A percentile compares a stretch with the other conserved stretches of the same genome.
phyloP scores from a whole-genome alignment of 345 rosid genomes.

The Excoecaria agallocha region DNA sequence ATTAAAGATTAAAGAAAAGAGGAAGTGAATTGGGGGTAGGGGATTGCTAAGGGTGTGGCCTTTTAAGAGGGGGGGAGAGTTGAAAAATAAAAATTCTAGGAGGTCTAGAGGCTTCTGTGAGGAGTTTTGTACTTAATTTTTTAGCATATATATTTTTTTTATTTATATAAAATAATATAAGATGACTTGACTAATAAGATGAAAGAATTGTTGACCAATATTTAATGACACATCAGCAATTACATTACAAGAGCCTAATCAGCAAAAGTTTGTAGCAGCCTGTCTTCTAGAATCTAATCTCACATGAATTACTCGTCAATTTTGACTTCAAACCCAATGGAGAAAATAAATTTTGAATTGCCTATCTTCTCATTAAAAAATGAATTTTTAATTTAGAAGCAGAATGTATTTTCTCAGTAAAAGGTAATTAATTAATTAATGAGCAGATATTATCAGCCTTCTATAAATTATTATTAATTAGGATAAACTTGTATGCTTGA shows the following conservation, averaged over 20 bases:
- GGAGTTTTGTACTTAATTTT: conserved; percentile 4
- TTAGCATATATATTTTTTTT: not conserved
- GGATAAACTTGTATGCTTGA: no score
- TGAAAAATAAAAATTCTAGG: not conserved
- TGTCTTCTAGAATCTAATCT: conserved; percentile 15
- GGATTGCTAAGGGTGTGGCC: not conserved
- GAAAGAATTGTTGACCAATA: conserved; percentile 16
- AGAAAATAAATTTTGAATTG: no score
- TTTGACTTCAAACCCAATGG: no score
- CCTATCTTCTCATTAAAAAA: no score
- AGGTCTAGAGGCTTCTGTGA: conserved; percentile 21
- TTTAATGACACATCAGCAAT: not conserved
- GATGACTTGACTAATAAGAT: conserved; percentile 18
- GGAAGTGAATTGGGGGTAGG: not conserved
- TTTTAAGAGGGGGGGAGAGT: conserved; percentile 9
- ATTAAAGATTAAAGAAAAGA: not conserved
- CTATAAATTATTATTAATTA: no score
- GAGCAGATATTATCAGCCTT: no score
- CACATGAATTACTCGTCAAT: no score
- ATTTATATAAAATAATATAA: not conserved
- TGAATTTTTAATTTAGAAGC: no score
- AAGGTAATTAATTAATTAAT: no score
- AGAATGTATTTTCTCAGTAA: no score
- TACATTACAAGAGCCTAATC: not conserved
- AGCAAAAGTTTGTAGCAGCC: not conserved